These are phyloP conservation scores for Phytophthora foliorum DNA, from an alignment of 352 stramenopile species.

Conservation along the genomic window DNA sequence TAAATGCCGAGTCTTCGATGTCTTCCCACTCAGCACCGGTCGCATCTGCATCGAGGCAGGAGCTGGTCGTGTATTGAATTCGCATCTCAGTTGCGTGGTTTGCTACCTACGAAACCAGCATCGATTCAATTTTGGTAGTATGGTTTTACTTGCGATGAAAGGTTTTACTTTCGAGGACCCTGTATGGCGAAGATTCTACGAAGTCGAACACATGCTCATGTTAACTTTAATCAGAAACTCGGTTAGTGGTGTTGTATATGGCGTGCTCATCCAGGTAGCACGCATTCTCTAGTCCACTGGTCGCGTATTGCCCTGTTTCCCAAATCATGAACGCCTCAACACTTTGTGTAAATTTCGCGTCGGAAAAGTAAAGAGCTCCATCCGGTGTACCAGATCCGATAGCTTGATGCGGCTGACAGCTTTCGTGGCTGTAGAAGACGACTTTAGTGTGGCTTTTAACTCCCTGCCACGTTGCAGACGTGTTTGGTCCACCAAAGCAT, in stretches of 20 bases:
- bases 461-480: slow-evolving; percentile 13
- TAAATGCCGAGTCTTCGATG: too few species aligned
- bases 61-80: too few species aligned
- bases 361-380: slow-evolving; percentile 18
- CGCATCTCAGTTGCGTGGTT: too few species aligned
- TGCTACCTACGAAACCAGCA: too few species aligned
- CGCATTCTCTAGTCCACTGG: slow-evolving; percentile 7
- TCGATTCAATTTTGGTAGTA: too few species aligned
- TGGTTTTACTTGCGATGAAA: too few species aligned
- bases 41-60: too few species aligned
- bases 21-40: too few species aligned
- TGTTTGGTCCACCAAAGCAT: slow-evolving; percentile 10
- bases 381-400: slow-evolving; percentile 16
- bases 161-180: too few species aligned
- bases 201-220: neutral
- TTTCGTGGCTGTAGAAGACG: slow-evolving; percentile 19
- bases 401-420: slow-evolving; percentile 11
- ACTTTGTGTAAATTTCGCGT: slow-evolving; percentile 14
- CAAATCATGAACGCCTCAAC: slow-evolving; percentile 21
- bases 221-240: neutral
- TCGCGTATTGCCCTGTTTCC: slow-evolving; percentile 18
- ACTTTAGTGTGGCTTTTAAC: slow-evolving; percentile 19
- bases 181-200: too few species aligned
- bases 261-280: slow-evolving; percentile 6
- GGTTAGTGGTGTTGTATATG: neutral